Base-by-base conservation (phyloP, 2,329 filamentous ascomycete genomes). In the Claviceps sp. region DNA sequence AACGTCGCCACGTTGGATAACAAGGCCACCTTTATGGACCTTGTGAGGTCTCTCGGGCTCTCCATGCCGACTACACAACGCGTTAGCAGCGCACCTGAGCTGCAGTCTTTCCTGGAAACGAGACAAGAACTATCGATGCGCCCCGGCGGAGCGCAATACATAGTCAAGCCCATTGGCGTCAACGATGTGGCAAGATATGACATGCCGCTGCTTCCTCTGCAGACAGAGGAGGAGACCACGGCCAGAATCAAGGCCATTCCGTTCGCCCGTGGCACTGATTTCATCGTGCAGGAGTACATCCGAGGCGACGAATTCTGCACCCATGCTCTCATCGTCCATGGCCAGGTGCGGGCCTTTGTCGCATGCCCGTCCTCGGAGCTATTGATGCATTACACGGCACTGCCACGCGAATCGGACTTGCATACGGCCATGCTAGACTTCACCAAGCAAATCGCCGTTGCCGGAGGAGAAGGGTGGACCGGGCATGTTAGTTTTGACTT, bases 301-400 rank as follows among this genome's bases (percentile, higher is more conserved):
- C 53, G 60, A 0, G 72, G 74, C 0, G 70, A 73, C 0, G 84
- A 89, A 62, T 89, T 82, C 62, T 86, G 82, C 64, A 87, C 85
- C 0, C 85, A 89, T 58, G 69, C 84, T 0, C 70, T 89, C 2
- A 68, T 89, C 4, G 71, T 89, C n/a, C 67, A 71, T 0, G 85
- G 85, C 1, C 65, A 75, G 38, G 75, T 90, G 16, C 76, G 76
- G 48, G 78, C 77, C 0, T 88, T 89, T 57, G 76, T 80, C 6
- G 79, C 84, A 0, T 87, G 84, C 60, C 78, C 78, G 2, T 82
- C 78, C 1, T 70, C 73, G 0, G 80, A 80, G 56, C 68, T 84
- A 4, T 68, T 81, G 24, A 84, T 86, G 77, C 80, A 84, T 58
- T 89, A 87, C 65, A 67, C 70, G 26, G 73, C 80, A 0, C 72